These are phyloP conservation scores for Fusarium transvaalense DNA, from an alignment of 2,329 filamentous ascomycete species.

Conservation along the genomic window DNA sequence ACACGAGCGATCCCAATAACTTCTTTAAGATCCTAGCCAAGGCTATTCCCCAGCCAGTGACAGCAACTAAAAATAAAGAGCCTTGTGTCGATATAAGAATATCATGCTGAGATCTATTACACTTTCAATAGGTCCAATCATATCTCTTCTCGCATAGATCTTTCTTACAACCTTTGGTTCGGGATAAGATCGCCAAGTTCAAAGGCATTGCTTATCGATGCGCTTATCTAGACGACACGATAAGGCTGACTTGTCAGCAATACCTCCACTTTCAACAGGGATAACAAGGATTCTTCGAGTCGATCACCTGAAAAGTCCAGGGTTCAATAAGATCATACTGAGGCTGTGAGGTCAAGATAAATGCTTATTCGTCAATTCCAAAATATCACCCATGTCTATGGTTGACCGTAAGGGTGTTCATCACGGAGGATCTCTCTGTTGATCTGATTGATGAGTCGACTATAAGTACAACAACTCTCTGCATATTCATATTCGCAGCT, in stretches of 20 bases:
- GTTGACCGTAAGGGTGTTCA: too few species aligned
- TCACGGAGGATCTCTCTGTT: not conserved
- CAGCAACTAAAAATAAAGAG: too few species aligned
- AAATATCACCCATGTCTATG: not conserved
- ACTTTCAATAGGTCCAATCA: too few species aligned
- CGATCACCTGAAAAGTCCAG: not conserved
- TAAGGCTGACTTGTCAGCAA: not conserved
- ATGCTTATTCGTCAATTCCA: not conserved
- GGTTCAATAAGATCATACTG: not conserved
- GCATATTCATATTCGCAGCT: not conserved
- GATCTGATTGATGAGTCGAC: not conserved
- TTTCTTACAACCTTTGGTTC: not conserved
- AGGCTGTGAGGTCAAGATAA: not conserved
- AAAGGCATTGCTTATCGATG: not conserved
- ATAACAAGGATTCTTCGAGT: not conserved
- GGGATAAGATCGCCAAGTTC: not conserved
- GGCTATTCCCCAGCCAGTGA: too few species aligned
- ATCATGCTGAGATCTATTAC: too few species aligned
- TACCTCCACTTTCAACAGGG: not conserved
- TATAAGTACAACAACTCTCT: not conserved
- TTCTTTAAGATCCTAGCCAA: too few species aligned
- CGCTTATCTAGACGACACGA: conserved; percentile 3
- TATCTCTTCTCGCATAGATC: too few species aligned
- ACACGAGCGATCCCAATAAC: too few species aligned
- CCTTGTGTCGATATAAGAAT: too few species aligned